phyloP scores from a whole-genome alignment of 192 early-diverging fungal genomes.

The Rhizoclosmatium globosum region DNA sequence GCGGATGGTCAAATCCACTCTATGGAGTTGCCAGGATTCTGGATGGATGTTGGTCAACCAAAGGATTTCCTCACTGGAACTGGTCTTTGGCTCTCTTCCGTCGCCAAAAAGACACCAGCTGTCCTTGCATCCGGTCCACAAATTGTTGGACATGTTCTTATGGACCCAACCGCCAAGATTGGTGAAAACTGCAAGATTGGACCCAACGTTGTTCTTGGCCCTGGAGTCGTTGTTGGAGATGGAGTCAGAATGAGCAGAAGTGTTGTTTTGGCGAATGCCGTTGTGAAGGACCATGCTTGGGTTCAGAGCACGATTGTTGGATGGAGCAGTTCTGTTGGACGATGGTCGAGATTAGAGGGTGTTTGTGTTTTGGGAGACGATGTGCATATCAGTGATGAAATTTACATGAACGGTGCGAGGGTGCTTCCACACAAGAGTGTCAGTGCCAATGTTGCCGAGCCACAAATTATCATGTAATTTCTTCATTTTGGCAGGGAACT shows the following conservation, averaged over 20 bases:
- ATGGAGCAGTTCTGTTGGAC: slow-evolving; percentile 94
- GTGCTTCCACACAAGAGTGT: slow-evolving; percentile 66
- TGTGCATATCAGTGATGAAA: slow-evolving; percentile 91
- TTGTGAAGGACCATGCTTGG: slow-evolving; percentile 87
- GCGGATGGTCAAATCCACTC: slow-evolving; percentile 86
- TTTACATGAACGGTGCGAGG: slow-evolving; percentile 58
- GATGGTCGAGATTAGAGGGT: slow-evolving; percentile 93
- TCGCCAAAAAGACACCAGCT: slow-evolving; percentile 79
- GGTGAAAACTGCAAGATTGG: slow-evolving; percentile 97
- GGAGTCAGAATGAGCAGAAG: slow-evolving; percentile 91
- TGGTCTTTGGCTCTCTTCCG: slow-evolving; percentile 86
- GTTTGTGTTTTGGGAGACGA: slow-evolving; percentile 97
- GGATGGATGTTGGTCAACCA: slow-evolving; percentile 99
- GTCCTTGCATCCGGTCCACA: slow-evolving; percentile 75
- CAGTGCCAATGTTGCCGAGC: slow-evolving; percentile 38
- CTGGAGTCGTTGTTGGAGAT: slow-evolving; percentile 87
- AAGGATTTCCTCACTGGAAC: slow-evolving; percentile 98
- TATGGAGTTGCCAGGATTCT: slow-evolving; percentile 94
- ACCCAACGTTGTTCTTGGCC: slow-evolving; percentile 96
- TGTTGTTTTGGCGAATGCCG: slow-evolving; percentile 84
- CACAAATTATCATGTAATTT: slow-evolving; percentile 52
- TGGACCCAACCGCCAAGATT: slow-evolving; percentile 91
- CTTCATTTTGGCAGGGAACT: not conserved
- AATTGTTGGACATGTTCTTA: slow-evolving; percentile 83
- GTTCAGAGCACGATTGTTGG: slow-evolving; percentile 92